Percentiles rank a stretch among this genome's conserved stretches.
Evolutionary conservation across 1,284 basidiomycete genomes (phyloP).

Genomic region (Stereum hirsutum): DNA sequence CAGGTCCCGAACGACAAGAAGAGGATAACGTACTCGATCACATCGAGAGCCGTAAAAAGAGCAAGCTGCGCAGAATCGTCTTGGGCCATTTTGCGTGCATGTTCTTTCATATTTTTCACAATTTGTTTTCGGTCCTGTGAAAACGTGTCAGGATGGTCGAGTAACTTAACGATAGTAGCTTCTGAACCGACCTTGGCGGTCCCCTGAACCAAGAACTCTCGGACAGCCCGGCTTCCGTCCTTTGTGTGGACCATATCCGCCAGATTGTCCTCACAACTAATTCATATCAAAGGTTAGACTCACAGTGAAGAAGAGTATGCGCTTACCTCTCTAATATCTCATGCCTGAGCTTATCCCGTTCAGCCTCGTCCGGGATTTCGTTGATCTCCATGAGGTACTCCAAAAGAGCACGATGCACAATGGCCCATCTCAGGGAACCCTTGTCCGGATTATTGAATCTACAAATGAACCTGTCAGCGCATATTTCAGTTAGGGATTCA

Average conservation of each 20-base stretch:
- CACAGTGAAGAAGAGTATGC: too few relatives aligned
- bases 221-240: slow-evolving; percentile 79
- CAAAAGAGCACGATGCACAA: slow-evolving; percentile 78
- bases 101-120: slow-evolving; percentile 78
- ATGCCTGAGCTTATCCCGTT: slow-evolving; percentile 50
- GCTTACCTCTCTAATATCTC: slow-evolving; percentile 62
- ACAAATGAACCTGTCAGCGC: not conserved
- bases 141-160: slow-evolving; percentile 5
- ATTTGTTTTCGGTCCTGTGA: slow-evolving; percentile 80
- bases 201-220: slow-evolving; percentile 74
- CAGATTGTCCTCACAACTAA: slow-evolving; percentile 70
- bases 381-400: slow-evolving; percentile 60
- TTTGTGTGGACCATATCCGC: slow-evolving; percentile 90
- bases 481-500: not conserved
- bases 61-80: slow-evolving; percentile 86
- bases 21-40: slow-evolving; percentile 59
- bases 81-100: slow-evolving; percentile 75
- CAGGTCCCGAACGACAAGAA: not conserved
- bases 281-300: too few relatives aligned
- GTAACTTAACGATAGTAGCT: not conserved
- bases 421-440: slow-evolving; percentile 74
- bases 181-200: slow-evolving; percentile 55
- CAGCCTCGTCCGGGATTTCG: slow-evolving; percentile 41
- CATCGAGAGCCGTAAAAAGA: slow-evolving; percentile 80
- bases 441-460: slow-evolving; percentile 90